Base-by-base conservation (phyloP, 352 stramenopile species). In the Globisporangium polare region DNA sequence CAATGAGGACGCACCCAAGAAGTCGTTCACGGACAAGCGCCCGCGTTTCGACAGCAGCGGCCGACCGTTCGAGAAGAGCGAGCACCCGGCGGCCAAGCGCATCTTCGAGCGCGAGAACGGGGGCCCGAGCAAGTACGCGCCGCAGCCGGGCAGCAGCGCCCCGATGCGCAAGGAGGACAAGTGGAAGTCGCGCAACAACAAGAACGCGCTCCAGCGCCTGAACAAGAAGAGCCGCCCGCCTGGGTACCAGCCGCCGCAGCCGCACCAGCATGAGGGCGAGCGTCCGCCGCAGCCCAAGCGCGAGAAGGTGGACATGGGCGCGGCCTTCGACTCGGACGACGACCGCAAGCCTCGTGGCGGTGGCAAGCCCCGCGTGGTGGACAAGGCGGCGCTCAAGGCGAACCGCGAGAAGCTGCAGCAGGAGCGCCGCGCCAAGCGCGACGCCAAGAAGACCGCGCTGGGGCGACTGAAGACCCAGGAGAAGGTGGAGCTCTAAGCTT, bases 231-330 rank as follows among this genome's bases (percentile, higher is more conserved):
- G 65, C 51, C 41, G 42, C 4, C 58, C 46, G 49, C 41, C 41
- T 12, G 41, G 57, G 6, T 35, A 39, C 22, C 51, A 54, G 51
- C 29, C 20, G n/a, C n/a, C 26, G n/a, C 53, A 50, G 15, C 50
- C 37, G 5, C 58, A 58, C 33, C 64, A 68, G 53, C 35, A 17
- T 9, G 49, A 41, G 4, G 27, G 49, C 18, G 26, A 60, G 39
- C 39, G 37, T 31, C 26, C 39, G 10, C 7, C 43, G 20, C 56
- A 46, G 42, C 60, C 33, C 22, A 58, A 62, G 54, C 60, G 53
- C 15, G 80, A 90, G 62, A 77, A 78, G 43, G 57, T 92, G 27
- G 83, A 92, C 68, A 90, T 92, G 83, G 83, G 83, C 9, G 75
- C 77, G 26, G 79, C 83, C 3, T 93, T 90, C 52, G 80, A 93